Conservation (phyloP, 805 yeast genomes). For the Ogataea philodendri region DNA sequence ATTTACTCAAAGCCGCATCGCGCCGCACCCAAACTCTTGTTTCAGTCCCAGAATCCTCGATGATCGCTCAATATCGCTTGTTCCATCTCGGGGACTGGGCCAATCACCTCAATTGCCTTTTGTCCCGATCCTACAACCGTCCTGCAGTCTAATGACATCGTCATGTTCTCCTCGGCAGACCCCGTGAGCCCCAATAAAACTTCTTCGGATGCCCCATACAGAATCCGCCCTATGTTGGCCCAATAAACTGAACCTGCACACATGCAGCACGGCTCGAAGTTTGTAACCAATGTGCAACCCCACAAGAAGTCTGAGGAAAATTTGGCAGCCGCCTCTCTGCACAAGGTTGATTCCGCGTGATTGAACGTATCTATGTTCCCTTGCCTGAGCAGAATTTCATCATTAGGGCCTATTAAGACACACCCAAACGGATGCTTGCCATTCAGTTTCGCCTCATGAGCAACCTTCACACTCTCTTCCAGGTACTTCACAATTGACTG, state of each 20-base stretch:
- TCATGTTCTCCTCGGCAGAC: constrained; percentile 28
- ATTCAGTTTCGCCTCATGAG: constrained; percentile 19
- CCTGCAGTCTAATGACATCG: constrained; percentile 24
- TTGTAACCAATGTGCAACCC: constrained; percentile 32
- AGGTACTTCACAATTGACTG: constrained; percentile 10
- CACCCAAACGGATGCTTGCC: constrained; percentile 34
- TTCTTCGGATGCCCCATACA: constrained; percentile 27
- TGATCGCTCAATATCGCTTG: constrained; percentile 27
- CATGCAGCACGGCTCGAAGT: constrained; percentile 34
- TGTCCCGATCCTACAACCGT: constrained; percentile 26
- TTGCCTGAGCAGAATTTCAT: constrained; percentile 24
- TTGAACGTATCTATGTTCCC: constrained; percentile 32
- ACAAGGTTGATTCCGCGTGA: constrained; percentile 31
- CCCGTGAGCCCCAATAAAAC: constrained; percentile 27
- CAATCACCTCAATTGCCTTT: constrained; percentile 28
- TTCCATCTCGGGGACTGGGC: constrained; percentile 26
- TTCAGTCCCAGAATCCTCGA: constrained; percentile 23
- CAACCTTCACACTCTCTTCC: constrained; percentile 19
- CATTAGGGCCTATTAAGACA: constrained; percentile 28
- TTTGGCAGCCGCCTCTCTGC: constrained; percentile 22
- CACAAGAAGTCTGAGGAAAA: constrained; percentile 26
- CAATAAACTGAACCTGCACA: constrained; percentile 33
- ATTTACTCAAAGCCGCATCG: no score
- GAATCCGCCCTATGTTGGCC: constrained; percentile 30
- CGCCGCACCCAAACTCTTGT: background rate